phyloP scores from a whole-genome alignment of 1,139 yeast genomes.

The Magnusiomyces ingens region DNA sequence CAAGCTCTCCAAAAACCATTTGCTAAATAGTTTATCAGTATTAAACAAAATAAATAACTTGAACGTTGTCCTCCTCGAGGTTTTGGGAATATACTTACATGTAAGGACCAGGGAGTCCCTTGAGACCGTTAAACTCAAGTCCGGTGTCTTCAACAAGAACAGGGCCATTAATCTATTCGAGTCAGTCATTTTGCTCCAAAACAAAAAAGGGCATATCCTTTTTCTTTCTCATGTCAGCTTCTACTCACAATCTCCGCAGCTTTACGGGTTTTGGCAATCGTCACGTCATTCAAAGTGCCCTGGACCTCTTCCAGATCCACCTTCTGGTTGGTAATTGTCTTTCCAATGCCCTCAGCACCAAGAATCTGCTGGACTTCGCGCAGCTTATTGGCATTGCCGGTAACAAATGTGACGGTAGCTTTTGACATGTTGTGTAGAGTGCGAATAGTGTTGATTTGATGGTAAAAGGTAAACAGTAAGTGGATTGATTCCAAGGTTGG shows the following conservation, averaged over 20 bases:
- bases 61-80: no score
- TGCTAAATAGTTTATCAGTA: no score
- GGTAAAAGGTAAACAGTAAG: no score
- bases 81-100: conserved; percentile 36
- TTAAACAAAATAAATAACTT: conserved; percentile 23
- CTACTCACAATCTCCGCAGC: conserved; percentile 49
- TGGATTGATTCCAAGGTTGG: no score
- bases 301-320: conserved; percentile 87
- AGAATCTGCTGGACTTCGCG: conserved; percentile 77
- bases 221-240: conserved; percentile 19
- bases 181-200: conserved; percentile 15
- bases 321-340: conserved; percentile 41
- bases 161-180: conserved; percentile 46
- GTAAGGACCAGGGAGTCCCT: conserved; percentile 87
- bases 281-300: conserved; percentile 78
- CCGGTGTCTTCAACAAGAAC: conserved; percentile 96
- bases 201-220: neutral
- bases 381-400: conserved; percentile 85
- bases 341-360: conserved; percentile 45
- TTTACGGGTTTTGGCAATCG: conserved; percentile 67
- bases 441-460: no score
- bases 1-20: conserved; percentile 75
- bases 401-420: conserved; percentile 27
- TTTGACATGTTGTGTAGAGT: conserved; percentile 1
- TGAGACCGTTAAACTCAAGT: conserved; percentile 71